Evolutionary conservation across 306 rosid genomes (phyloP).

Genomic region (Calophaca sinica): DNA sequence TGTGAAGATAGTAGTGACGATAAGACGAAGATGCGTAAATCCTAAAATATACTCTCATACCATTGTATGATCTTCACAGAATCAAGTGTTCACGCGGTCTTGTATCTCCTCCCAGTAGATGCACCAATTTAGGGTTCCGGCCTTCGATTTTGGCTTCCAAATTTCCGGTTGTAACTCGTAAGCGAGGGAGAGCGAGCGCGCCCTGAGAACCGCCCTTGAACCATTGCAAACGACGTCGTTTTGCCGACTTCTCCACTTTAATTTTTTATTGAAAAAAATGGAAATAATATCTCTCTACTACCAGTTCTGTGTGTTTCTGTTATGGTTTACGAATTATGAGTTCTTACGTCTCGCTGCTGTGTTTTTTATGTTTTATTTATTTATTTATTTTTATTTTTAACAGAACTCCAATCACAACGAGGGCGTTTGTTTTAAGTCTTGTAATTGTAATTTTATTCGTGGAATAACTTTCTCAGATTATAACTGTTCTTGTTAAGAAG

Average conservation of each 20-base stretch:
- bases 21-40: constrained; percentile 15
- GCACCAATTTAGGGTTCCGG: constrained; percentile 44
- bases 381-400: too few relatives aligned
- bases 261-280: background rate
- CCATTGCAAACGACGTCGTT: constrained; percentile 45
- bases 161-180: constrained; percentile 20
- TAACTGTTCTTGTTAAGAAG: too few relatives aligned
- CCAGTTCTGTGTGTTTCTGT: background rate
- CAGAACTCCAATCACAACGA: too few relatives aligned
- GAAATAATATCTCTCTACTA: background rate
- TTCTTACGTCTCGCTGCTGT: too few relatives aligned
- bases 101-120: background rate
- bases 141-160: constrained; percentile 25
- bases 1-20: background rate
- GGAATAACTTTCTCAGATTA: too few relatives aligned
- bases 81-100: constrained; percentile 2
- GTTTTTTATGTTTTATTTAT: too few relatives aligned
- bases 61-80: constrained; percentile 37
- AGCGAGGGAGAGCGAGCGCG: constrained; percentile 42
- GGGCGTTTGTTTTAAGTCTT: too few relatives aligned
- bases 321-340: background rate
- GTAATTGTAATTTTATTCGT: too few relatives aligned
- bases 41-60: constrained; percentile 28
- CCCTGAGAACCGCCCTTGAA: constrained; percentile 17
- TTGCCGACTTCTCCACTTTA: background rate